Base-by-base conservation (phyloP, 1,139 yeast species). In the Geotrichum candidum region DNA sequence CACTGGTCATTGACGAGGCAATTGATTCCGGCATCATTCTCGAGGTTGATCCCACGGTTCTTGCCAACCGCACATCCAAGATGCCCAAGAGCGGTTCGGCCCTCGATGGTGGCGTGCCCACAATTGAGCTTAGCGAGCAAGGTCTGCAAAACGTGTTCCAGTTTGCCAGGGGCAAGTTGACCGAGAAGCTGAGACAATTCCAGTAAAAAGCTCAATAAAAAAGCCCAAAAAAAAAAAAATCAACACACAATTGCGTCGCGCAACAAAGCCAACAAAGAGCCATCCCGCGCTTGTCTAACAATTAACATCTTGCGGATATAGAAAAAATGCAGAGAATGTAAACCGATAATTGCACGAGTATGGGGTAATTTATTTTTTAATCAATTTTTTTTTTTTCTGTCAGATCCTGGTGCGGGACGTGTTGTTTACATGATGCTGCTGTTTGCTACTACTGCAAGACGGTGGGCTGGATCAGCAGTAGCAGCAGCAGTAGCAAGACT, bases 111-210 rank as follows among this genome's bases (percentile, higher is more conserved):
- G 48, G 48, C 10, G 48, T 41, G 10, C 48, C 48, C 18, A 2
- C 48, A 15, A 83, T 92, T 65, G 98, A 94, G 70, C 78, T 92
- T 61, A 83, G 87, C 65, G 98, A 94, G 75, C 90, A 87, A 75
- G 97, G 98, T 60, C 76, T 94, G 65, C 80, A 88, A 76, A 89
- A 86, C 74, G 96, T 96, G 27, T 90, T 90, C 78, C 88, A 91
- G 59, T 87, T 92, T 76, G 98, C 97, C 27, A 86, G 86, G 68
- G 90, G 90, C 71, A 89, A 87, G 75, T 78, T 92, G 61, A 86
- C 96, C 62, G 97, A 92, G 74, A 85, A 90, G 73, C 81, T 91
- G 70, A 96, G 90, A 76, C 96, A 88, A 81, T 71, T 75, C 73
- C 73, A 77, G 53, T 65, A 61, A 46, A 48, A 6, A 10, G 35